Evolutionary conservation across 1,284 basidiomycete genomes (phyloP).

Genomic region (Cryptococcus hybrid): DNA sequence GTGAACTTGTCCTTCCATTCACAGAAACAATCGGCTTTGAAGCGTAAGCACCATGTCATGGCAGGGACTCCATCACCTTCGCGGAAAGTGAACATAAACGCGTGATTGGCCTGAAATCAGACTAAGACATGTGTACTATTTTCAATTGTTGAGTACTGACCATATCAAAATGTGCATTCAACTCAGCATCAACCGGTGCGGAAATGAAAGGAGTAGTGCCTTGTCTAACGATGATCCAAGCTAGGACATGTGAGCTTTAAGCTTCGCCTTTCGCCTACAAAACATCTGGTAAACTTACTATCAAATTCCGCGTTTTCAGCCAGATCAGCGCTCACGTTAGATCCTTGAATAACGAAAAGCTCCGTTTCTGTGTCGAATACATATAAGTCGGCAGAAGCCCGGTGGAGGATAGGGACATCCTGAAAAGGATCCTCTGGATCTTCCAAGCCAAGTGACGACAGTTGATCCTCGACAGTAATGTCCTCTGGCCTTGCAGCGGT

Average conservation of each 20-base stretch:
- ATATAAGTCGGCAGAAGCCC: slow-evolving; percentile 55
- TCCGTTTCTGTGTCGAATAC: slow-evolving; percentile 70
- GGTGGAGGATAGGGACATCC: slow-evolving; percentile 45
- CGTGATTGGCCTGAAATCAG: slow-evolving; percentile 45
- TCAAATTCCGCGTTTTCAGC: slow-evolving; percentile 58
- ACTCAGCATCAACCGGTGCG: slow-evolving; percentile 51
- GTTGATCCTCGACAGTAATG: background rate
- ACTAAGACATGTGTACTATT: background rate
- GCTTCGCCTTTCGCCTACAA: background rate
- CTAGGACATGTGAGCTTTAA: slow-evolving; percentile 16
- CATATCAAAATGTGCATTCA: slow-evolving; percentile 59
- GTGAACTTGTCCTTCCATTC: slow-evolving; percentile 68
- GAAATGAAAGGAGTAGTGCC: slow-evolving; percentile 46
- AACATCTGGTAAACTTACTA: slow-evolving; percentile 38
- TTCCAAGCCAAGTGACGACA: slow-evolving; percentile 8
- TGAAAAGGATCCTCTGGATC: slow-evolving; percentile 42
- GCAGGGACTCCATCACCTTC: slow-evolving; percentile 58
- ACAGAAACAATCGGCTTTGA: slow-evolving; percentile 60
- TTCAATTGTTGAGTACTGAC: slow-evolving; percentile 10
- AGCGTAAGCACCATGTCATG: slow-evolving; percentile 82
- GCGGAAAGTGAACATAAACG: slow-evolving; percentile 64
- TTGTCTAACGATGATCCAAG: slow-evolving; percentile 49
- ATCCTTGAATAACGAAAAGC: slow-evolving; percentile 70
- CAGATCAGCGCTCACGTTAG: slow-evolving; percentile 65
- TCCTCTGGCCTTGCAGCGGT: background rate